Conservation (phyloP, 768 basidiomycete species). For the Russula virescens region DNA sequence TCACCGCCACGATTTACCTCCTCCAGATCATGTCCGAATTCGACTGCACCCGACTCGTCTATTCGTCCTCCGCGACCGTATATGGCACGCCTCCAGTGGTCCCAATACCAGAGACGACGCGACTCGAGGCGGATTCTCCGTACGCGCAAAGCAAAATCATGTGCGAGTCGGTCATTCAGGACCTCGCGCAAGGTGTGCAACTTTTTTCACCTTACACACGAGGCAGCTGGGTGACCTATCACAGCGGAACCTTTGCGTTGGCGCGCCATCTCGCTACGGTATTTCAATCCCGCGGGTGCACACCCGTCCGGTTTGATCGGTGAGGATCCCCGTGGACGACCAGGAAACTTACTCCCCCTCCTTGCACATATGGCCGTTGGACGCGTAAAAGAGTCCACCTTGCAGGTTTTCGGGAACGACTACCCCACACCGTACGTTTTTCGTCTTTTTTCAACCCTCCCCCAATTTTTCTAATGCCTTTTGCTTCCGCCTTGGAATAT, state of each 20-base stretch:
- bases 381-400: conserved; percentile 56
- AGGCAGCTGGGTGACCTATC: neutral
- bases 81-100: conserved; percentile 91
- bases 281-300: conserved; percentile 99
- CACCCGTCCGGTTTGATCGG: conserved; percentile 94
- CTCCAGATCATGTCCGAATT: conserved; percentile 83
- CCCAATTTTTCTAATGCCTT: neutral
- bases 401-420: conserved; percentile 90
- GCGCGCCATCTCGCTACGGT: conserved; percentile 83
- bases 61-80: conserved; percentile 97
- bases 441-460: neutral
- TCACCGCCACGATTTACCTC: conserved; percentile 78
- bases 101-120: conserved; percentile 90
- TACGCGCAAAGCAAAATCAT: conserved; percentile 98
- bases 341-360: conserved; percentile 89
- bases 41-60: conserved; percentile 82
- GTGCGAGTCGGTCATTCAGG: conserved; percentile 84
- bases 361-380: conserved; percentile 94
- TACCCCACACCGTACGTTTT: conserved; percentile 80
- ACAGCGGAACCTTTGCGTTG: conserved; percentile 65
- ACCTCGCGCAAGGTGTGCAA: conserved; percentile 68
- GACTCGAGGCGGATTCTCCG: conserved; percentile 81
- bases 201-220: neutral
- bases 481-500: neutral
- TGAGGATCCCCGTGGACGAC: conserved; percentile 93